Evolutionary conservation across 2,329 filamentous ascomycete species (phyloP), one percentile per base, ranked within the genome.

Genomic region (Sclerotinia nivalis): DNA sequence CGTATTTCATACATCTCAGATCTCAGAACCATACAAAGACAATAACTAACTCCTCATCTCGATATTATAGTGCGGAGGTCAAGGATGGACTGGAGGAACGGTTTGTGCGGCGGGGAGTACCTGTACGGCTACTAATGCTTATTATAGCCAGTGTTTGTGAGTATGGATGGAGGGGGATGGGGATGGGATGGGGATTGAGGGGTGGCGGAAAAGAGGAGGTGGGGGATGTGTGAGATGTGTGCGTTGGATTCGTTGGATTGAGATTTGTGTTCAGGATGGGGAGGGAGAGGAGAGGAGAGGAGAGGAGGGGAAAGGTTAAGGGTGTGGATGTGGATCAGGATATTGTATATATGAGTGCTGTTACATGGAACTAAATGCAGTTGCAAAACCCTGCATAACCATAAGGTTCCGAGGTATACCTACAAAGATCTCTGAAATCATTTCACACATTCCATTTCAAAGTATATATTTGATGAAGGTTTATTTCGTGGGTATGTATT

Each of bases 111-210:
- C 34, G 28, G 68, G 69, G 22, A 74, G 31, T 40, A 70, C 60
- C 15, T 76, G 76, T 66, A 74, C 70, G 15, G 43, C 55, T 25
- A 62, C 61, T 59, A 75, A 72, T 69, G 31, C 49, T 31, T 74
- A 71, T 56, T 75, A 75, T 69, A 73, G 68, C 47, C 73, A 75
- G 70, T 73, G 72, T 62, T 54, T 73, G 70, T 72, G 62, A 66
- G 66, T 7, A 31, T 40, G 55, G 18, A 7, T 22, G 28, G 18
- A 34, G 54, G 54, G 31, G 18, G 20, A 31, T 12, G 54, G 54
- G 1, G 8, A 31, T 25, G 8, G 22, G 54, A n/a, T 22, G 54
- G 1, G 28, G 22, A 31, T 31, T 20, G 20, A 15, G 10, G 8
- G 20, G 15, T 13, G 28, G 22, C n/a, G 28, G 20, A 8, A 50